phyloP scores from a whole-genome alignment of 1,284 basidiomycete genomes.

The Cyathus olla region DNA sequence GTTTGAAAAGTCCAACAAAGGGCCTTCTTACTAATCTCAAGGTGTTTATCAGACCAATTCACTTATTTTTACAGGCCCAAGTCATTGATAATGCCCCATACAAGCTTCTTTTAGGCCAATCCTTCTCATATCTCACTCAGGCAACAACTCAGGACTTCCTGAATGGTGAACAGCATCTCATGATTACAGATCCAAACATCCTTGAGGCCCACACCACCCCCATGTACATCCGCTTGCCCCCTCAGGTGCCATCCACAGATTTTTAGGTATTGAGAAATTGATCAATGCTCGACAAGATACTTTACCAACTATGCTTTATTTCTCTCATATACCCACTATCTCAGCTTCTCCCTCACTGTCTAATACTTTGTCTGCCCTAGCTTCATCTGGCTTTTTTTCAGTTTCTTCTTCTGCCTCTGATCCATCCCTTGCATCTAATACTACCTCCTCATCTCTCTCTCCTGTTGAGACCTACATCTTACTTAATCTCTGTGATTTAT shows the following conservation, averaged over 20 bases:
- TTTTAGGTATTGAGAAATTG: background rate
- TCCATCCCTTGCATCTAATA: background rate
- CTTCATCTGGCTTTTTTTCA: too few relatives aligned
- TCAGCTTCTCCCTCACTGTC: background rate
- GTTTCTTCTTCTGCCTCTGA: background rate
- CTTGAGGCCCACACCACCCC: background rate
- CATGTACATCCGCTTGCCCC: background rate
- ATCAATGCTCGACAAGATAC: background rate
- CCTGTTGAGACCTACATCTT: too few relatives aligned
- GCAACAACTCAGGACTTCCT: background rate
- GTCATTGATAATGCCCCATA: background rate
- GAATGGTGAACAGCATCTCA: background rate
- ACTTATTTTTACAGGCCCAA: constrained; percentile 1
- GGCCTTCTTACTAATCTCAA: constrained; percentile 7
- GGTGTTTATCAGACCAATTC: background rate
- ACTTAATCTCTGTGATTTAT: too few relatives aligned
- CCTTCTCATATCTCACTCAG: background rate
- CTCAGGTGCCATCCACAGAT: background rate
- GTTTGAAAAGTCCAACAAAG: background rate
- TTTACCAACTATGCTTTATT: background rate
- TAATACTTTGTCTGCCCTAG: too few relatives aligned
- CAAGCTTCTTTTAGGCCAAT: background rate
- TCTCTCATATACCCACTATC: background rate
- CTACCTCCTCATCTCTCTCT: background rate
- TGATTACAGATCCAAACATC: background rate